Percentiles rank a stretch among this genome's conserved stretches.
Conservation (phyloP, 768 basidiomycete species). For the Lentinula sp. region DNA sequence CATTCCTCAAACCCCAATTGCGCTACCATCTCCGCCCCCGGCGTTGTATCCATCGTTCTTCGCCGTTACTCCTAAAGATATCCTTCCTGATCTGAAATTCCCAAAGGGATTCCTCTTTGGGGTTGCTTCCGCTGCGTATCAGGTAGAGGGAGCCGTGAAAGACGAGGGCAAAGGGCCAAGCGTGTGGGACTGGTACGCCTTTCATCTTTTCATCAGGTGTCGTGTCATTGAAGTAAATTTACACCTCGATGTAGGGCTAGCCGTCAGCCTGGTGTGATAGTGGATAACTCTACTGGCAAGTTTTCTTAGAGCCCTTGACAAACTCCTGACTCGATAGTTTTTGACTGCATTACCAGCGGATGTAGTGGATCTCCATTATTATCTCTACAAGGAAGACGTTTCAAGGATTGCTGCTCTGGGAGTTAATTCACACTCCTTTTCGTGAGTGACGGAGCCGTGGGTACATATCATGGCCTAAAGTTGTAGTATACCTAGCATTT, state of each 20-base stretch:
- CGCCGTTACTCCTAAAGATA: constrained; percentile 33
- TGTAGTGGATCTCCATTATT: constrained; percentile 44
- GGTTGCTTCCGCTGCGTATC: constrained; percentile 46
- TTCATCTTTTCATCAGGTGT: not conserved
- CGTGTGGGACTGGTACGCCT: constrained; percentile 34
- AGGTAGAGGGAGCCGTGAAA: constrained; percentile 47
- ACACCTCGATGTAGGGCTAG: constrained; percentile 22
- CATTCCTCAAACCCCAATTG: constrained; percentile 28
- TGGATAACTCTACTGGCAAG: constrained; percentile 38
- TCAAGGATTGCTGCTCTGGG: constrained; percentile 44
- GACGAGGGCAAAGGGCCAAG: constrained; percentile 43
- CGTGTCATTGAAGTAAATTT: not conserved
- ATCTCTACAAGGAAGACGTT: constrained; percentile 46
- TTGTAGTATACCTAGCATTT: constrained; percentile 25
- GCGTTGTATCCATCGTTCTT: constrained; percentile 41
- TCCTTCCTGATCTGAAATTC: constrained; percentile 37
- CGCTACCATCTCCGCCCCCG: constrained; percentile 37
- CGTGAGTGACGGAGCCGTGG: constrained; percentile 21
- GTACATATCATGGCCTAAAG: not conserved
- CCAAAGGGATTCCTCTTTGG: constrained; percentile 45
- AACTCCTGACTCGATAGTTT: not conserved
- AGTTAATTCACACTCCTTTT: constrained; percentile 47
- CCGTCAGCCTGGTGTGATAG: constrained; percentile 32
- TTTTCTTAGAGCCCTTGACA: not conserved
- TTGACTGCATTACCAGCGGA: constrained; percentile 25